Percentiles rank a stretch among this genome's conserved stretches.
These are phyloP conservation scores for Telopea speciosissima DNA, from an alignment of 177 flowering plant species.

Conservation along the genomic window DNA sequence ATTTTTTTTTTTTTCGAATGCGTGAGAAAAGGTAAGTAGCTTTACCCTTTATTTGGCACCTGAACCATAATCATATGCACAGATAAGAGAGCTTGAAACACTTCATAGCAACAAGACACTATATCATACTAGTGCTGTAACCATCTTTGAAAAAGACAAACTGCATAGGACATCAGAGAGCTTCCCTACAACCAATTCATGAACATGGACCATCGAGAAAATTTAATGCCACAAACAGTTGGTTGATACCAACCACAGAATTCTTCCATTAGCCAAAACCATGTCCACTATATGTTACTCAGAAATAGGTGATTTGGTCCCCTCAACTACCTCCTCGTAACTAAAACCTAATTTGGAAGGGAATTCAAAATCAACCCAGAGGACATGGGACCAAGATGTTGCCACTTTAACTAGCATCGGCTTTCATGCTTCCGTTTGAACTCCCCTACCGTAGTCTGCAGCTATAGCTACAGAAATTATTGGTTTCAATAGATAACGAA, in stretches of 20 bases:
- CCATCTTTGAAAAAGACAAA: neutral
- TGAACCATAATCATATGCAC: neutral
- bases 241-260: neutral
- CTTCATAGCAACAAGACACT: neutral
- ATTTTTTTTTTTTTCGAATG: no score
- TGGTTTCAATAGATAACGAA: neutral
- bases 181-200: neutral
- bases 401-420: neutral
- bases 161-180: neutral
- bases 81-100: neutral
- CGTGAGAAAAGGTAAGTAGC: no score
- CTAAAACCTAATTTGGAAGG: neutral
- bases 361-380: neutral
- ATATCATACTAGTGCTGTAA: neutral
- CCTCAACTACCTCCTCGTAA: neutral
- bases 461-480: neutral
- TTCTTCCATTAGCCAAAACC: neutral
- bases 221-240: neutral
- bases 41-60: no score
- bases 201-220: neutral
- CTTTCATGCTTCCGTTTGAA: neutral
- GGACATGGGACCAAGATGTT: neutral
- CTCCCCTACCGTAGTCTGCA: neutral
- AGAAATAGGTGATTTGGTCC: neutral
- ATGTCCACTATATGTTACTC: neutral